Percentiles rank a stretch among this genome's conserved stretches.
Conservation (phyloP, 2,329 filamentous ascomycete species). For the Alternaria panax region DNA sequence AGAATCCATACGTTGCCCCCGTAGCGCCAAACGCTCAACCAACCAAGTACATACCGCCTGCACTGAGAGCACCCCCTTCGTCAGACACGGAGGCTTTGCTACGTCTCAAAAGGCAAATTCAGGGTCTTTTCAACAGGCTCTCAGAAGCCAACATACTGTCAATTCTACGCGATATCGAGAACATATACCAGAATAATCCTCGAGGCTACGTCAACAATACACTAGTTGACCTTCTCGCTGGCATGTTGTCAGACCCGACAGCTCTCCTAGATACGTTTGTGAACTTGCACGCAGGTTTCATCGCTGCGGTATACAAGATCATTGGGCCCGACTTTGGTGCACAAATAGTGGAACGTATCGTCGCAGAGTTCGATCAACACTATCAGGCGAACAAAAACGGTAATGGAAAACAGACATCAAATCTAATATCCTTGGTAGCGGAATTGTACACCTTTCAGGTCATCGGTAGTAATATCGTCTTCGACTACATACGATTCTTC, state of each 20-base stretch:
- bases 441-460: constrained; percentile 94
- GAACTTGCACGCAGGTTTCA: constrained; percentile 88
- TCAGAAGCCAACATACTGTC: constrained; percentile 89
- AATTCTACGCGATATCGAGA: constrained; percentile 82
- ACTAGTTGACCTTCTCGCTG: constrained; percentile 77
- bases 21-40: constrained; percentile 51
- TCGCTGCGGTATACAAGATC: constrained; percentile 85
- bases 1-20: constrained; percentile 91
- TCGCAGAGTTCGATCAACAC: constrained; percentile 74
- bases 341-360: constrained; percentile 79
- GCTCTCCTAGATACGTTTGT: constrained; percentile 86
- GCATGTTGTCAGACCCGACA: constrained; percentile 80
- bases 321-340: constrained; percentile 90
- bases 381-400: constrained; percentile 58
- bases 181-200: constrained; percentile 81
- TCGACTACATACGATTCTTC: constrained; percentile 86
- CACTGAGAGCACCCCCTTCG: constrained; percentile 70
- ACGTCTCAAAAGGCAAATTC: constrained; percentile 78
- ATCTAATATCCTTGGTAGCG: constrained; percentile 82
- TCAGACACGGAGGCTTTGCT: constrained; percentile 72
- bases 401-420: constrained; percentile 67
- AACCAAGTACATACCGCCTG: constrained; percentile 89
- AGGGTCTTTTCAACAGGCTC: constrained; percentile 89
- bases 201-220: constrained; percentile 87
- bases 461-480: constrained; percentile 80